Conservation (phyloP, 176 grass and related monocot species). For the Triticum monococcum region DNA sequence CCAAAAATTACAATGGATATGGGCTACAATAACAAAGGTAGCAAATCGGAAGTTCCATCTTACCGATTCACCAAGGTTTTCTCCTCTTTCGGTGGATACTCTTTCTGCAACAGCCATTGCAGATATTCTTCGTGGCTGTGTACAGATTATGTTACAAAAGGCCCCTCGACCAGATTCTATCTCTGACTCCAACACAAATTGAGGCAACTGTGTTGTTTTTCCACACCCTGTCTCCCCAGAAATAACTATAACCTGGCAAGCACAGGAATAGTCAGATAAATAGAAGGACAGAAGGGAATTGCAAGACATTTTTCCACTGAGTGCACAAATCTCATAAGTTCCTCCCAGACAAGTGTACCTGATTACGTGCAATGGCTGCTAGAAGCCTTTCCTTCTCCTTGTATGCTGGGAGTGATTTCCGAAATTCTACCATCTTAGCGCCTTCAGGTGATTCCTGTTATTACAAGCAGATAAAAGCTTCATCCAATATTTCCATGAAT, state of each 20-base stretch:
- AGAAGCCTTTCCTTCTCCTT: slow-evolving; percentile 90
- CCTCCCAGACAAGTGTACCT: slow-evolving; percentile 46
- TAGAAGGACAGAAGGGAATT: slow-evolving; percentile 21
- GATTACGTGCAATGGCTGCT: slow-evolving; percentile 90
- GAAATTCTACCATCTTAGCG: slow-evolving; percentile 70
- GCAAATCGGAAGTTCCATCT: slow-evolving; percentile 10
- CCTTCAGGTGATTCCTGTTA: slow-evolving; percentile 90
- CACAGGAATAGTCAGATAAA: slow-evolving; percentile 11
- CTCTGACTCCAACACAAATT: slow-evolving; percentile 91
- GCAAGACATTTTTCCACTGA: not conserved
- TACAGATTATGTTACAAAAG: slow-evolving; percentile 98
- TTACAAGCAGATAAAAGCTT: slow-evolving; percentile 13
- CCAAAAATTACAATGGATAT: slow-evolving; percentile 51
- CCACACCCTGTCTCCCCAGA: slow-evolving; percentile 95
- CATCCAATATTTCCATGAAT: slow-evolving; percentile 13
- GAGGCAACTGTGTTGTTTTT: slow-evolving; percentile 96
- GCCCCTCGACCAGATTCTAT: slow-evolving; percentile 96
- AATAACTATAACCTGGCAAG: slow-evolving; percentile 80
- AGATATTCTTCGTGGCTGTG: slow-evolving; percentile 95
- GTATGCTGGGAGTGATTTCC: slow-evolving; percentile 86
- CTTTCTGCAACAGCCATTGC: slow-evolving; percentile 96
- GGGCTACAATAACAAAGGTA: not conserved
- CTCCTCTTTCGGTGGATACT: slow-evolving; percentile 95
- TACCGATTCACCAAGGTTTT: slow-evolving; percentile 95
- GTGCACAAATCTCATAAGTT: slow-evolving; percentile 15